These are phyloP conservation scores for Wickerhamomyces strasburgensis DNA, from an alignment of 805 yeast species.

Conservation along the genomic window DNA sequence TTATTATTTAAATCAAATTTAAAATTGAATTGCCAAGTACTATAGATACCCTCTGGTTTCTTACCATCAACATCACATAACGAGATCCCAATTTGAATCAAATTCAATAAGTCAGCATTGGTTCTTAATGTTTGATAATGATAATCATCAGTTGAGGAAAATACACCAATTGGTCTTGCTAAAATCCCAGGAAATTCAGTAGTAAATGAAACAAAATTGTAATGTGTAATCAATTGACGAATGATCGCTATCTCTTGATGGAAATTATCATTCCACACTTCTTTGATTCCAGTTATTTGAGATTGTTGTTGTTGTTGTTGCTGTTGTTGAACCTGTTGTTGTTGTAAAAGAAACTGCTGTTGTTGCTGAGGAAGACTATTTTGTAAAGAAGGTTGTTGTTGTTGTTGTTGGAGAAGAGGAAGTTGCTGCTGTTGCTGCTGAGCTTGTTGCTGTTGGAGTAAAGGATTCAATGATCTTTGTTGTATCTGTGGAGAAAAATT, in stretches of 20 bases:
- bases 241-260: constrained; percentile 61
- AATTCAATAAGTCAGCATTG: constrained; percentile 79
- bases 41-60: constrained; percentile 58
- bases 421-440: constrained; percentile 15
- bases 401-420: constrained; percentile 7
- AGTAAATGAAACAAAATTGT: constrained; percentile 62
- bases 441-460: constrained; percentile 5
- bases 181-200: constrained; percentile 96
- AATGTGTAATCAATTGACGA: constrained; percentile 52
- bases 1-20: constrained; percentile 68
- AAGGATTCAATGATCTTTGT: constrained; percentile 17
- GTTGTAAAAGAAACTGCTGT: constrained; percentile 19
- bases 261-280: constrained; percentile 70
- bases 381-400: constrained; percentile 12
- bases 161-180: constrained; percentile 93
- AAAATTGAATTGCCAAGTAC: constrained; percentile 97
- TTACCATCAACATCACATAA: constrained; percentile 65
- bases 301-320: constrained; percentile 26
- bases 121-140: constrained; percentile 94
- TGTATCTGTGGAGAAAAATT: constrained; percentile 14
- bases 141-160: constrained; percentile 83
- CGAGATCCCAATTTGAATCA: constrained; percentile 83
- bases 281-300: constrained; percentile 41
- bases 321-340: constrained; percentile 14
- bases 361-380: constrained; percentile 14